phyloP scores from a whole-genome alignment of 345 rosid species.

The Eucalyptus dawsonii region DNA sequence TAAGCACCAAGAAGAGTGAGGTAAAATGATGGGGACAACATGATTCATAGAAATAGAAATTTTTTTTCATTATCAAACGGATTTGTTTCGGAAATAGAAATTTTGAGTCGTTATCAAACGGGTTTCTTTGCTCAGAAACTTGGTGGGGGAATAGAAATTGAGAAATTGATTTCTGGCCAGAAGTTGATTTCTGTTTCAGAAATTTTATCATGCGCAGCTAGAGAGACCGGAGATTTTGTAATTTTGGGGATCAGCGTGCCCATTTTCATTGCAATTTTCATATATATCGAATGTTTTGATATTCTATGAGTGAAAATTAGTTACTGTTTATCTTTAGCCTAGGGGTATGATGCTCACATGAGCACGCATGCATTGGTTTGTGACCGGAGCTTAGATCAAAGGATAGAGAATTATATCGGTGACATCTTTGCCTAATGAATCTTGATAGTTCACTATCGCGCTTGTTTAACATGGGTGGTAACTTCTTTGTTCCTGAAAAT shows the following conservation, averaged over 20 bases:
- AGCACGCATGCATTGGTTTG: not conserved
- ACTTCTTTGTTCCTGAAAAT: accelerated
- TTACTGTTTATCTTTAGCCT: not conserved
- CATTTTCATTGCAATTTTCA: not conserved
- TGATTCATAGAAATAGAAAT: no score
- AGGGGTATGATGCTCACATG: not conserved
- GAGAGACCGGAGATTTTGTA: not conserved
- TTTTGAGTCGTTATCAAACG: no score
- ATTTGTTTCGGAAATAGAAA: no score
- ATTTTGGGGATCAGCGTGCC: not conserved
- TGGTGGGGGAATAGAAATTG: no score
- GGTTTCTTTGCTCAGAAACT: no score
- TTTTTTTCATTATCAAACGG: no score
- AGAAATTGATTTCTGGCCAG: no score
- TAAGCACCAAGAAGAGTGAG: no score
- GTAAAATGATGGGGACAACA: no score
- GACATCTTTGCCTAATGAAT: not conserved
- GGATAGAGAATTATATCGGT: not conserved
- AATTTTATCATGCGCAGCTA: no score
- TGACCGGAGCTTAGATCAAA: not conserved
- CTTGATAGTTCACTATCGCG: accelerated
- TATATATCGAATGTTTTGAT: not conserved
- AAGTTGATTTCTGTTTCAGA: no score
- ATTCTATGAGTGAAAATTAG: not conserved
- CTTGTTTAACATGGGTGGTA: not conserved